These are phyloP conservation scores for Komagataella phaffii DNA, from an alignment of 805 yeast genomes.

Conservation along the genomic window DNA sequence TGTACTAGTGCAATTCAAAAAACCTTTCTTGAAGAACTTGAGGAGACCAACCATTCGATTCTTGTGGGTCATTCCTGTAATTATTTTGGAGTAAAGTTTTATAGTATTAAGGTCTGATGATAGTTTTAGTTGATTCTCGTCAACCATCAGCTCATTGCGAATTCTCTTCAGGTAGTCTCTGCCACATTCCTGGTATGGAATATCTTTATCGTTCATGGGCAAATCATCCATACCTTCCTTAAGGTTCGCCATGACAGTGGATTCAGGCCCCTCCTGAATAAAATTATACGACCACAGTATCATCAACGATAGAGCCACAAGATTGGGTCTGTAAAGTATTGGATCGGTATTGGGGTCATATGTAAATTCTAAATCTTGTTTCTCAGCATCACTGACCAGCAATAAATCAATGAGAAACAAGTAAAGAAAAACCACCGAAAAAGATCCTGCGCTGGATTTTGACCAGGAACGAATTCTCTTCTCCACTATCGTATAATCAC, in stretches of 20 bases:
- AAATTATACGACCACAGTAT: slow-evolving; percentile 41
- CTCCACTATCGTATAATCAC: slow-evolving; percentile 34
- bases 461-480: slow-evolving; percentile 43
- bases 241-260: slow-evolving; percentile 2
- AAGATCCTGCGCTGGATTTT: slow-evolving; percentile 28
- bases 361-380: slow-evolving; percentile 24
- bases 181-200: slow-evolving; percentile 31
- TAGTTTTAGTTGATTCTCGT: slow-evolving; percentile 6
- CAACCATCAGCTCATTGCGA: slow-evolving; percentile 7
- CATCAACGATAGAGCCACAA: slow-evolving; percentile 24
- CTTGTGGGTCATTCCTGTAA: slow-evolving; percentile 22
- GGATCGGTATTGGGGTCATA: slow-evolving; percentile 39
- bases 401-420: slow-evolving; percentile 49
- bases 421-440: slow-evolving; percentile 48
- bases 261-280: slow-evolving; percentile 33
- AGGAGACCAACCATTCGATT: slow-evolving; percentile 42
- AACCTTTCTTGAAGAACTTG: slow-evolving; percentile 21
- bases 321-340: slow-evolving; percentile 29
- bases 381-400: slow-evolving; percentile 32
- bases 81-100: slow-evolving; percentile 18
- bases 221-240: slow-evolving; percentile 3
- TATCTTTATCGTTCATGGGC: slow-evolving; percentile 32
- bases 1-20: slow-evolving; percentile 33
- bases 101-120: slow-evolving; percentile 20
- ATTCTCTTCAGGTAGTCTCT: slow-evolving; percentile 6